Base-by-base conservation (phyloP, 805 yeast species). In the Starmera dryadoides region DNA sequence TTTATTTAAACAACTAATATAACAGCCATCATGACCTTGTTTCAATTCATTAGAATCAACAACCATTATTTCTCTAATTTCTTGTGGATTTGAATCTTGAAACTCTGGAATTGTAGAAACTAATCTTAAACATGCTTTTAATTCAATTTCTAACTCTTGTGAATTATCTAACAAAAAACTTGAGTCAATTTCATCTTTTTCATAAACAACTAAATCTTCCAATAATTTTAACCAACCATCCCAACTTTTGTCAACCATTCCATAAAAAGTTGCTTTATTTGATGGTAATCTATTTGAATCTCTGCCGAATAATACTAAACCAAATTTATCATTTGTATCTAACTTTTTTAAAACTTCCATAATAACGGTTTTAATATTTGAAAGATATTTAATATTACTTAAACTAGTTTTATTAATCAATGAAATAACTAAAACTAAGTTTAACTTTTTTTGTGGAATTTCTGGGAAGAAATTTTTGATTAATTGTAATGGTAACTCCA, bases 191-290 rank as follows among this genome's bases (percentile, higher is more conserved):
- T 25, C 28, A 10, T 4, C 4, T 4, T n/a, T n/a, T 22, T 30
- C 35, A 25, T 42, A 43, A 2, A 66, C 59, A 30, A 57, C 48
- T 8, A 73, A 41, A 9, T 60, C 66, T n/a, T 58, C 54, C 19
- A 72, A 47, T 18, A 73, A 48, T 4, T 64, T 65, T 26, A 60
- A 59, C 76, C 79, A 73, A 1, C 76, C 77, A 11, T 60, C 55
- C 79, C 79, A 75, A 4, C 46, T 45, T 12, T 63, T 54, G 15
- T 58, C 53, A 0, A 68, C 62, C 49, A 72, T 66, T 3, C 80
- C 80, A 32, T 71, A 56, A 44, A 66, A 75, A 7, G 52, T 45
- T 1, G 73, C 64, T 1, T 75, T 72, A 25, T 47, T 47, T 20
- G 52, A 7, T 64, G 60, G 14, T 30, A 34, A 44, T 7, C 75